Conservation (phyloP, 805 yeast genomes). For the Brettanomyces custersianus region DNA sequence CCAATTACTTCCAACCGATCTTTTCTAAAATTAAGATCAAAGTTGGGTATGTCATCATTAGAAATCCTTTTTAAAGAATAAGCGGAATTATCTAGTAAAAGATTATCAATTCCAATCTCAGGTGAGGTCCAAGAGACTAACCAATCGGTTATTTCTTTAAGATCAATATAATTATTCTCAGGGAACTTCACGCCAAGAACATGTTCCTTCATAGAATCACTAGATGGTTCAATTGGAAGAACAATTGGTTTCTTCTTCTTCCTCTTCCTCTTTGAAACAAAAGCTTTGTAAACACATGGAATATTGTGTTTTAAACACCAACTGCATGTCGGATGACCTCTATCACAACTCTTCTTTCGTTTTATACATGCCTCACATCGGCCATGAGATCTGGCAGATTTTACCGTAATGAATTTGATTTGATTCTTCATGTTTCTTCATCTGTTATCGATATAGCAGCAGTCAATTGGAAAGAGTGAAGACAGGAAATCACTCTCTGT, state of each 20-base stretch:
- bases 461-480: too few species aligned
- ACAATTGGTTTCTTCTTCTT: neutral
- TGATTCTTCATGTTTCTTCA: too few species aligned
- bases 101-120: neutral
- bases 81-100: constrained; percentile 1
- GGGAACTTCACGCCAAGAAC: too few species aligned
- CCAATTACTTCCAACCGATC: constrained; percentile 4
- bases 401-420: constrained; percentile 9
- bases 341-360: constrained; percentile 27
- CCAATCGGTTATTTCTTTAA: neutral
- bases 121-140: neutral
- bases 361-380: constrained; percentile 7
- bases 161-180: neutral
- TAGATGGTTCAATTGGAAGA: neutral
- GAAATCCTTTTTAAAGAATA: neutral
- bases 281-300: constrained; percentile 15
- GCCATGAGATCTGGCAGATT: constrained; percentile 10
- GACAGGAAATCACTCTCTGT: too few species aligned
- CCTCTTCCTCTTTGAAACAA: neutral
- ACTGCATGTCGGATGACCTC: constrained; percentile 32
- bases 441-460: too few species aligned
- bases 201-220: neutral
- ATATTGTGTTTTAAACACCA: constrained; percentile 26
- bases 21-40: neutral
- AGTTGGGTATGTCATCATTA: neutral